These are phyloP conservation scores for Endothia cerciana DNA, from an alignment of 2,329 filamentous ascomycete species.

Conservation along the genomic window DNA sequence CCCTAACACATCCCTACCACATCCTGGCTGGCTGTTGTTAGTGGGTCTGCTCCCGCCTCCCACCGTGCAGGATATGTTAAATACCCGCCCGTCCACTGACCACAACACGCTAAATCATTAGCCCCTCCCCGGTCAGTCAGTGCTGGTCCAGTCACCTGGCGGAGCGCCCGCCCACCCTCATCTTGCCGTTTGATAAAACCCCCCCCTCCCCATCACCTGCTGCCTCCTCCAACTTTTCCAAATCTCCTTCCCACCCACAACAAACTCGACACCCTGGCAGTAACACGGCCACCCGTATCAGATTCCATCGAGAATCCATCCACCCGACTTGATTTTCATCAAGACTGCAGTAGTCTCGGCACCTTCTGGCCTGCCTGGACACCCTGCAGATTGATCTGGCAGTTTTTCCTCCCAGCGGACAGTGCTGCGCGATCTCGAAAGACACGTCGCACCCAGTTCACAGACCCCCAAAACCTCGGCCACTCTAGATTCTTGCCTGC, in stretches of 20 bases:
- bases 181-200: constrained; percentile 10
- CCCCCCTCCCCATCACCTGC: background rate
- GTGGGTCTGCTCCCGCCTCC: too few species aligned
- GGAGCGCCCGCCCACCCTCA: background rate
- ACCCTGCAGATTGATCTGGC: constrained; percentile 1
- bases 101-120: constrained; percentile 1
- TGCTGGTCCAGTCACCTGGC: background rate
- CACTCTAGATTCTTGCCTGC: constrained; percentile 17
- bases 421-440: constrained; percentile 3
- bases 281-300: constrained; percentile 6
- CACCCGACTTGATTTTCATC: constrained; percentile 10
- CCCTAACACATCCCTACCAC: background rate
- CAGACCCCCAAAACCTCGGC: background rate
- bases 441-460: background rate
- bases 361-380: constrained; percentile 11
- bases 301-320: constrained; percentile 19
- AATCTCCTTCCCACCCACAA: constrained; percentile 8
- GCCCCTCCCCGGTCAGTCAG: background rate
- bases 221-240: constrained; percentile 17
- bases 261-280: constrained; percentile 15
- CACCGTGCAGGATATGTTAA: too few species aligned
- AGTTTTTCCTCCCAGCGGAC: background rate
- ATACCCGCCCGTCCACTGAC: too few species aligned
- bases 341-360: constrained; percentile 25
- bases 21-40: background rate